Conservation (phyloP, 495 filamentous ascomycete genomes). For the Cercophora sp. region DNA sequence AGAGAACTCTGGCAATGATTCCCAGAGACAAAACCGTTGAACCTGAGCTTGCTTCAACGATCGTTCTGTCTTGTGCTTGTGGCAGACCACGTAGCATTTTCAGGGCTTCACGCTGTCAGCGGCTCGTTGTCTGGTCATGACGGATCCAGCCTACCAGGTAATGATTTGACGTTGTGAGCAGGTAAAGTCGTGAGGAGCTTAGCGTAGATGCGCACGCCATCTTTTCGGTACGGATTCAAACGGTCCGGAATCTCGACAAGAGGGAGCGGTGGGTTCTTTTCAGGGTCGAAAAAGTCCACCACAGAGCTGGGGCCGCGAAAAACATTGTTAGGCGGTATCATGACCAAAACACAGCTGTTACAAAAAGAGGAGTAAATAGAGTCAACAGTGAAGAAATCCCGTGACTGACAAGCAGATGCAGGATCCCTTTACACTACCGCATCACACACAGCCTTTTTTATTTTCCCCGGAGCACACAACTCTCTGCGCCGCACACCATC, state of each 20-base stretch:
- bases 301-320: conserved; percentile 53
- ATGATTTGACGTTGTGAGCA: conserved; percentile 60
- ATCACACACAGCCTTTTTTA: too few relatives aligned
- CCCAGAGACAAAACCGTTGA: conserved; percentile 60
- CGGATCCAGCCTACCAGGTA: conserved; percentile 47
- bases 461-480: too few relatives aligned
- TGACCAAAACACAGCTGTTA: too few relatives aligned
- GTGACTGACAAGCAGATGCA: too few relatives aligned
- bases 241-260: conserved; percentile 55
- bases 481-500: too few relatives aligned
- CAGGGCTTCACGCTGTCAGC: conserved; percentile 36
- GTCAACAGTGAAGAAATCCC: too few relatives aligned
- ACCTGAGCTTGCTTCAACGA: conserved; percentile 60
- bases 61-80: conserved; percentile 38
- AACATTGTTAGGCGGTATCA: conserved; percentile 51
- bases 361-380: too few relatives aligned
- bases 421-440: too few relatives aligned
- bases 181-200: conserved; percentile 63
- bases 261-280: conserved; percentile 52
- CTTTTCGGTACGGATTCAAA: conserved; percentile 52
- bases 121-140: not conserved
- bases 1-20: conserved; percentile 51
- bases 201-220: conserved; percentile 60
- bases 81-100: conserved; percentile 43
- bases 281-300: conserved; percentile 56